These are phyloP conservation scores for Aegilops bicornis DNA, from an alignment of 176 grass and related monocot species.

Conservation along the genomic window DNA sequence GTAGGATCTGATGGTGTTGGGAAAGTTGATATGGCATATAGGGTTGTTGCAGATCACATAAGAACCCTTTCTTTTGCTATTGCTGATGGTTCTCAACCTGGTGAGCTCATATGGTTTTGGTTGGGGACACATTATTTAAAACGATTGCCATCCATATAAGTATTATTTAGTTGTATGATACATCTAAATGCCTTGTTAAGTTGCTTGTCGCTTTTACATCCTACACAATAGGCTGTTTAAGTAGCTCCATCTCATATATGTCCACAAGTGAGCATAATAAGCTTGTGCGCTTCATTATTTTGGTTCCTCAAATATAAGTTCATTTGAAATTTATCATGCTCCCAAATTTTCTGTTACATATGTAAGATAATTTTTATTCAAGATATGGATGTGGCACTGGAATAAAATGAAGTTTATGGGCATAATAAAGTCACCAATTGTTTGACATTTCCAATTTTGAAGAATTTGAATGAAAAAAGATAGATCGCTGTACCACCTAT, in stretches of 20 bases:
- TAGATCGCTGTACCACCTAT: neutral
- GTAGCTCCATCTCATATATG: neutral
- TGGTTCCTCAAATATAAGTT: neutral
- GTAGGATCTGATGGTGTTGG: slow-evolving; percentile 66
- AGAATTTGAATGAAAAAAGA: neutral
- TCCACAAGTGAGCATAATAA: neutral
- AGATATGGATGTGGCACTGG: neutral
- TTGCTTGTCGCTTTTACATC: too few relatives aligned
- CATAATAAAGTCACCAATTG: neutral
- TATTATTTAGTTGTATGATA: too few relatives aligned
- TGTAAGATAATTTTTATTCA: neutral
- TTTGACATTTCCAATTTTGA: neutral
- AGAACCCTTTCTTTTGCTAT: slow-evolving; percentile 89
- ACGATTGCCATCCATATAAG: neutral
- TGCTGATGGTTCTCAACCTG: slow-evolving; percentile 87
- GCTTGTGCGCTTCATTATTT: neutral
- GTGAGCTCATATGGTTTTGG: slow-evolving; percentile 29
- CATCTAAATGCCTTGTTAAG: too few relatives aligned
- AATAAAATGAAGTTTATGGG: neutral
- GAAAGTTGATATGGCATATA: slow-evolving; percentile 93
- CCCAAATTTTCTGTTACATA: neutral
- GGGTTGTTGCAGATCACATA: slow-evolving; percentile 96
- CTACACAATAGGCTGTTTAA: neutral
- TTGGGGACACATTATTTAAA: neutral
- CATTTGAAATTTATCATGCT: neutral